Conservation (phyloP, 176 grass and related monocot genomes). For the Guadua angustifolia region DNA sequence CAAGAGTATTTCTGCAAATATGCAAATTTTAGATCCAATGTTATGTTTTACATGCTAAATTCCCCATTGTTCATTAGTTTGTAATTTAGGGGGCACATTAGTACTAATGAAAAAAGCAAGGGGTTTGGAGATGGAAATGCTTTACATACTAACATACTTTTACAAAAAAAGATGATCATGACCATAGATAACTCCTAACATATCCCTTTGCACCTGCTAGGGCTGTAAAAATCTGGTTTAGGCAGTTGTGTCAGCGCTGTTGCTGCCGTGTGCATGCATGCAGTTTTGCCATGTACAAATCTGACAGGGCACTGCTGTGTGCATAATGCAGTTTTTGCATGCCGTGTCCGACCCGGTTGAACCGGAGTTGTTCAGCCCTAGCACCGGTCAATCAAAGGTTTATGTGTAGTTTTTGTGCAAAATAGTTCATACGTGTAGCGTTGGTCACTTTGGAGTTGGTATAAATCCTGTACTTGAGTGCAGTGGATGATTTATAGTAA, state of each 20-base stretch:
- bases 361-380: too few relatives aligned
- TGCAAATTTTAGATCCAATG: not conserved
- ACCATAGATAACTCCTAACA: not conserved
- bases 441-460: not conserved
- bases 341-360: too few relatives aligned
- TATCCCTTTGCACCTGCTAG: not conserved
- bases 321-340: too few relatives aligned
- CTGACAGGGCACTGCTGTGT: too few relatives aligned
- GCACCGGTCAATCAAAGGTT: not conserved
- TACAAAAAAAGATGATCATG: not conserved
- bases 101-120: constrained; percentile 2
- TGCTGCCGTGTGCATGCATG: too few relatives aligned
- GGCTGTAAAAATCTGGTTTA: too few relatives aligned
- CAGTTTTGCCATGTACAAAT: too few relatives aligned
- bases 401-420: constrained; percentile 2
- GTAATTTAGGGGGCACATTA: not conserved
- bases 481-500: not conserved
- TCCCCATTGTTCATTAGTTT: not conserved
- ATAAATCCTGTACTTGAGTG: not conserved
- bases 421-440: not conserved
- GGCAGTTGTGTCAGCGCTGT: too few relatives aligned
- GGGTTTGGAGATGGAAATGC: not conserved
- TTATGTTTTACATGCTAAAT: not conserved
- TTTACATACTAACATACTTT: not conserved
- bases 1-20: not conserved